A percentile compares a stretch with the other conserved stretches of the same genome.
These are phyloP conservation scores for Cladophialophora yegresii DNA, from an alignment of 2,329 filamentous ascomycete species.

Conservation along the genomic window DNA sequence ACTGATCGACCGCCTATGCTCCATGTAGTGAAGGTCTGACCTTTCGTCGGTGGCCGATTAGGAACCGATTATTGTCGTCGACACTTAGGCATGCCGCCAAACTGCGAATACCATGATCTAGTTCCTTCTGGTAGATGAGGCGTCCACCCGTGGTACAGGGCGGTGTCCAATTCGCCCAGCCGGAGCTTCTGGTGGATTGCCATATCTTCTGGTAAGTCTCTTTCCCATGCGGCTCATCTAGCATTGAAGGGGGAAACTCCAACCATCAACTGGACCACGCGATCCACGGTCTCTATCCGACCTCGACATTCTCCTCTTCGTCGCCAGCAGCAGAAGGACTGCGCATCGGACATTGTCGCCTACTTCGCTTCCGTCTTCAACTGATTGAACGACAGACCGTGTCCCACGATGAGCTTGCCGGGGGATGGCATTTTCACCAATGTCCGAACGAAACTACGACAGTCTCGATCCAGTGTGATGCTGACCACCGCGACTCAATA, in stretches of 20 bases:
- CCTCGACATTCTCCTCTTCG: background rate
- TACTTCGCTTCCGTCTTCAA: background rate
- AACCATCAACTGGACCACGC: background rate
- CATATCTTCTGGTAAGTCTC: background rate
- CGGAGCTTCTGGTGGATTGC: background rate
- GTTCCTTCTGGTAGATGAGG: background rate
- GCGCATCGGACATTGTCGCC: background rate
- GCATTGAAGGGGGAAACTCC: background rate
- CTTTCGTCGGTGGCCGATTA: conserved; percentile 1
- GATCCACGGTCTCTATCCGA: background rate
- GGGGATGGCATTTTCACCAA: conserved; percentile 22
- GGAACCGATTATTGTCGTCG: background rate
- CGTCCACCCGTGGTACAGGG: background rate
- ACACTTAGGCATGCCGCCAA: background rate
- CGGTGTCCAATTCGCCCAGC: background rate
- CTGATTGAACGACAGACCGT: background rate
- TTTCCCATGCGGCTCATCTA: background rate
- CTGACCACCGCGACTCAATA: conserved; percentile 1
- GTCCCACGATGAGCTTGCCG: conserved; percentile 11
- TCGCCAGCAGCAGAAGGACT: background rate
- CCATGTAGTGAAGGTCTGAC: conserved; percentile 8
- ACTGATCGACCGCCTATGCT: conserved; percentile 2
- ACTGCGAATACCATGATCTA: background rate
- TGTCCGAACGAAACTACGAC: conserved; percentile 26
- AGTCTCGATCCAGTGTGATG: conserved; percentile 23